Percentiles rank a stretch among this genome's conserved stretches.
These are phyloP conservation scores for Hansenula anomala DNA, from an alignment of 1,139 yeast genomes.

Conservation along the genomic window DNA sequence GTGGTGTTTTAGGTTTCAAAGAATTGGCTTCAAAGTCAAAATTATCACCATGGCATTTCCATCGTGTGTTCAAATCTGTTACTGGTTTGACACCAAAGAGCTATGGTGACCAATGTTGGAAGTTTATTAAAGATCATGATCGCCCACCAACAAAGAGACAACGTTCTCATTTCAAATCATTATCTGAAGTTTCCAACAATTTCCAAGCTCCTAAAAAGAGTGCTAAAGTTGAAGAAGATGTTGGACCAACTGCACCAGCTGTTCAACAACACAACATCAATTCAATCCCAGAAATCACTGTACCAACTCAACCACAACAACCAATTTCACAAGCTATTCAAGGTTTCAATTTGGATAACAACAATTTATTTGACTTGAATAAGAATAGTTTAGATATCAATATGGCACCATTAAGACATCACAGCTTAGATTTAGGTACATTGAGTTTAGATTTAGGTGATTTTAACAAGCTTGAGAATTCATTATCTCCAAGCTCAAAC, in stretches of 20 bases:
- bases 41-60: conserved; percentile 92
- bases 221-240: background rate
- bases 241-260: conserved; percentile 2
- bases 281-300: conserved; percentile 1
- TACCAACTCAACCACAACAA: conserved; percentile 2
- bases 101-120: conserved; percentile 86
- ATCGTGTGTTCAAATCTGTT: conserved; percentile 79
- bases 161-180: conserved; percentile 20
- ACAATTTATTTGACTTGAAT: conserved; percentile 8
- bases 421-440: conserved; percentile 17
- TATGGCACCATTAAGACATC: conserved; percentile 18
- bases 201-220: conserved; percentile 2
- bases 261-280: background rate
- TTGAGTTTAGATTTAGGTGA: conserved; percentile 9
- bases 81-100: conserved; percentile 86
- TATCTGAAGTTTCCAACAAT: conserved; percentile 15
- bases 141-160: conserved; percentile 17
- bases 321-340: background rate
- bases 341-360: too few relatives aligned
- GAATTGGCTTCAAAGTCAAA: conserved; percentile 84
- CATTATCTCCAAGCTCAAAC: conserved; percentile 2
- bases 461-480: conserved; percentile 3
- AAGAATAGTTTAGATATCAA: conserved; percentile 18
- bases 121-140: conserved; percentile 42
- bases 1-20: conserved; percentile 85